These are phyloP conservation scores for Aureobasidium sp. DNA, from an alignment of 2,329 filamentous ascomycete genomes.

Conservation along the genomic window DNA sequence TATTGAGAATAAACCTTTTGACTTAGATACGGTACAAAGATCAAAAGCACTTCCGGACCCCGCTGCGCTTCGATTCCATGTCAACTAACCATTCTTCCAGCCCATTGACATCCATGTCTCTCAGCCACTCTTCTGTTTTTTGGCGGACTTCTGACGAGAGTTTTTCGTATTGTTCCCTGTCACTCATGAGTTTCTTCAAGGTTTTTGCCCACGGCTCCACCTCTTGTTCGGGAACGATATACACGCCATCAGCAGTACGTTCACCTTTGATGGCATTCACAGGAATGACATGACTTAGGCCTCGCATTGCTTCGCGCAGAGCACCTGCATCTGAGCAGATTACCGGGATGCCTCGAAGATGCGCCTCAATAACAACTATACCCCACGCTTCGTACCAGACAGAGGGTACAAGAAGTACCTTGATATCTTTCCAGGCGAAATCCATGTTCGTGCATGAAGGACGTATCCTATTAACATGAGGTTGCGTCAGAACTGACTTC, in stretches of 20 bases:
- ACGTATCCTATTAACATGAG: not conserved
- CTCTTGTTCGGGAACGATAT: conserved; percentile 17
- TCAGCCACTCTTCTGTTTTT: not conserved
- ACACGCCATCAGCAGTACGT: not conserved
- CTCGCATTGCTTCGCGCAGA: conserved; percentile 19
- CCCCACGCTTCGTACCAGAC: conserved; percentile 22
- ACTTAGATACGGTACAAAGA: no score
- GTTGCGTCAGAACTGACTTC: not conserved
- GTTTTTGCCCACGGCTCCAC: conserved; percentile 9
- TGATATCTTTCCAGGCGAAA: conserved; percentile 17
- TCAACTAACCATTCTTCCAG: not conserved
- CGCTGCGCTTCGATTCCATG: not conserved
- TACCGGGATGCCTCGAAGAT: conserved; percentile 21
- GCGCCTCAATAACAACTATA: conserved; percentile 20
- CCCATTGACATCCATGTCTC: not conserved
- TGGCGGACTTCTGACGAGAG: not conserved
- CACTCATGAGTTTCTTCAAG: conserved; percentile 8
- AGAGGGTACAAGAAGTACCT: conserved; percentile 20
- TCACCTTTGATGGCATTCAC: conserved; percentile 12
- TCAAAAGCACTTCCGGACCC: no score
- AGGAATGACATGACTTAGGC: not conserved
- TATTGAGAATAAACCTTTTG: no score
- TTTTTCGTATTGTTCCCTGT: not conserved
- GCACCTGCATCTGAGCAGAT: conserved; percentile 20
- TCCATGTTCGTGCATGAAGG: conserved; percentile 18